Evolutionary conservation across 768 basidiomycete genomes (phyloP), one percentile per base, ranked within the genome.

Genomic region (Chalciporus pseudorubinellus): DNA sequence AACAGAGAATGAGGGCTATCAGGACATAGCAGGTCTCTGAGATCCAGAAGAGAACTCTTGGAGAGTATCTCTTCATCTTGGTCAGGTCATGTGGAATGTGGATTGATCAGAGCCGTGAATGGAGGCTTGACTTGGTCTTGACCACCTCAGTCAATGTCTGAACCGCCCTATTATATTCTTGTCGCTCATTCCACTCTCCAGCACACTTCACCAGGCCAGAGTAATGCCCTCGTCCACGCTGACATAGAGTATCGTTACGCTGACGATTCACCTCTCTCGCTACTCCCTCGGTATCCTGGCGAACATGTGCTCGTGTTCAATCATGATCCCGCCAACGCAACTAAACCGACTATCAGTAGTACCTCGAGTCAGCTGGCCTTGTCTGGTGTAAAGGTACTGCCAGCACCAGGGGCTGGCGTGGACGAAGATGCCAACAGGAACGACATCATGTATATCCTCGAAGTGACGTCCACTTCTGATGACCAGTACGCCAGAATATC

Each of bases 171-270:
- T 69, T 92, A 88, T 59, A 66, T 92, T 34, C 78, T 92, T 48
- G 72, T 85, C 48, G 81, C 86, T 2, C 82, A 83, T 56, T 77
- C 79, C 16, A 72, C 77, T 11, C 64, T 77, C 20, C 67, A 68
- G 19, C 52, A 64, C 43, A 70, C 72, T 26, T 62, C 65, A 44
- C 45, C 75, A 19, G 64, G 75, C 3, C 70, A 72, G 11, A 75
- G 73, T 24, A 71, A 55, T 2, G 56, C 52, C 28, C 60, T 74
- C 42, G 70, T 77, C 11, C 90, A 92, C 61, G 87, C 88, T 5
- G 70, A 74, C 39, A 83, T 93, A 16, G 85, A 92, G 59, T 92
- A 92, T 64, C 86, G 89, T 59, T 92, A 89, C 62, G 78, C 81
- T 18, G 89, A 93, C 59, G 91, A 93, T 62, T 77, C 84, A 0